Evolutionary conservation across 169 alveolate genomes (phyloP), one percentile per base, ranked within the genome.

Genomic region (Cryptosporidium parvum): DNA sequence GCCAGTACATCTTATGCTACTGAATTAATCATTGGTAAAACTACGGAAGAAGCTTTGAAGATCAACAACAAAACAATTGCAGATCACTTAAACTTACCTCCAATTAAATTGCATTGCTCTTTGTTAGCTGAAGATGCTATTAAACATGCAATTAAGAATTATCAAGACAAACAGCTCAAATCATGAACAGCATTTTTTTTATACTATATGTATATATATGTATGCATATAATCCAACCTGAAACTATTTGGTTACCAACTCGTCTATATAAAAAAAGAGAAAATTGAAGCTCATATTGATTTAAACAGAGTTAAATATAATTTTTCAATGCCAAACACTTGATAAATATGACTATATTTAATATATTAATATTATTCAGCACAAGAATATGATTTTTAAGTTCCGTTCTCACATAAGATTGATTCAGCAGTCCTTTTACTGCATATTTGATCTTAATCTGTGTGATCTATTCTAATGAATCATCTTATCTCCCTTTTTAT

Each of bases 81-180:
- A 56, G 94, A 95, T 42, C 97, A 98, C 59, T 94, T 98, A 84
- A 97, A 96, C 75, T 93, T 98, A 80, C 99, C 99, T 3, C 99
- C 99, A 7, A 99, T 98, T 39, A 98, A 98, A 94, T 94, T 98
- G 29, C 99, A 98, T 91, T 98, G 99, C 94, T 96, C 99, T 69
- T 96, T 98, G 93, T 92, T 98, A 61, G 99, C 99, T 53, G 99
- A 98, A 93, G 99, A 98, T 85, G 99, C 99, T 16, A 97, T 98
- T 58, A 96, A 97, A 86, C 97, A 96, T 85, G 99, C 99, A n/a
- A 96, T 97, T 51, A 95, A 94, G 68, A 96, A 97, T 89, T 96
- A 96, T 85, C 92, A 95, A 86, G 91, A 91, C 58, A 94, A 93
- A 39, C 85, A 72, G 21, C 21, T 14, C 7, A 16, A 48, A 14